phyloP scores from a whole-genome alignment of 257 asterid genomes.

The Solanum chiquidenum region DNA sequence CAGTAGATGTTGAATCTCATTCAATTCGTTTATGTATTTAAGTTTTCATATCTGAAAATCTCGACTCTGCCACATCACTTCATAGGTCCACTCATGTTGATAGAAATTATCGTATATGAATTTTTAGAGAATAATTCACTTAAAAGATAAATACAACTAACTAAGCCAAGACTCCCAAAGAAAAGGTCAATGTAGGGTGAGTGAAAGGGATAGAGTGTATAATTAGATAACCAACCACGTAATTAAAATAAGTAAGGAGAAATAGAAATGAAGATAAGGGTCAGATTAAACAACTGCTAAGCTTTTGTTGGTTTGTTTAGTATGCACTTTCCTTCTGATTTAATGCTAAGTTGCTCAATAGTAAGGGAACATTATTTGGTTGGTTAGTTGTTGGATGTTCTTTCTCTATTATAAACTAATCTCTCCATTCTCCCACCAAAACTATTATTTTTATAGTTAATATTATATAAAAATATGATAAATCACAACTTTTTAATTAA shows the following conservation, averaged over 20 bases:
- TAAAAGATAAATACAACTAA: neutral
- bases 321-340: neutral
- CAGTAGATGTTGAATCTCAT: too few species aligned
- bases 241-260: neutral
- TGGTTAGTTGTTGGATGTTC: neutral
- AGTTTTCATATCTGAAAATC: too few species aligned
- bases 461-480: neutral
- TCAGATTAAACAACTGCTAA: neutral
- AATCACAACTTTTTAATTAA: neutral
- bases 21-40: too few species aligned
- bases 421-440: neutral
- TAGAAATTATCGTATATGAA: neutral
- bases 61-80: neutral
- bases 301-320: neutral
- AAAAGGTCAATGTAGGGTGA: conserved; percentile 8
- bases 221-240: neutral
- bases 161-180: conserved; percentile 1
- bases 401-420: neutral
- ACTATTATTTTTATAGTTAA: neutral
- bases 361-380: neutral
- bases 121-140: neutral
- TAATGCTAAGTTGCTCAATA: neutral
- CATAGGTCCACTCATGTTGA: neutral
- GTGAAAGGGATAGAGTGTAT: neutral
- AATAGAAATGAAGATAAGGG: neutral